phyloP scores from a whole-genome alignment of 1,139 yeast species.

The Trichomonascaceae sp. region DNA sequence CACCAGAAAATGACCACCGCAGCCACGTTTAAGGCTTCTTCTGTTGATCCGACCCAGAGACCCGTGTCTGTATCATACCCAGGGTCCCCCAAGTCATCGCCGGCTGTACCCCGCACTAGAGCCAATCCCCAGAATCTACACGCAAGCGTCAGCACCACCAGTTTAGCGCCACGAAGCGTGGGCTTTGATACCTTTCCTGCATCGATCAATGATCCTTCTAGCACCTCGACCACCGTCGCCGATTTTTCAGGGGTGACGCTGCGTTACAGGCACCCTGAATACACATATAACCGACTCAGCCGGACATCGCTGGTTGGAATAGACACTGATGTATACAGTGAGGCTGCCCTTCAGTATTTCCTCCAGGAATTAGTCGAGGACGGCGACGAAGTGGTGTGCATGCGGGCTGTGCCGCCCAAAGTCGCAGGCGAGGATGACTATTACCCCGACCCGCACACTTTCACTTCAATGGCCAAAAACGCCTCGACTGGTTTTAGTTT shows the following conservation, averaged over 20 bases:
- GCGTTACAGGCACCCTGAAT: conserved; percentile 44
- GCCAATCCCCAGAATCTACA: too few species aligned
- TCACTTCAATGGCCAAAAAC: conserved; percentile 8
- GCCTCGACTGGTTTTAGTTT: conserved; percentile 11
- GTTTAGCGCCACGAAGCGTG: neutral
- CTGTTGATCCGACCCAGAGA: too few species aligned
- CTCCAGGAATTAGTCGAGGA: conserved; percentile 48
- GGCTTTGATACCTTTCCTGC: neutral
- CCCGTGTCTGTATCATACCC: too few species aligned
- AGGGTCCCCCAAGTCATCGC: too few species aligned
- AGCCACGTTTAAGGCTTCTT: too few species aligned
- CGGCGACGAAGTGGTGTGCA: conserved; percentile 51
- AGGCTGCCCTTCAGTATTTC: conserved; percentile 52
- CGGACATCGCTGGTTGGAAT: conserved; percentile 53
- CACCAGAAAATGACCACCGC: too few species aligned
- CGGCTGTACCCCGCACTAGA: too few species aligned
- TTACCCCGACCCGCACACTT: conserved; percentile 10
- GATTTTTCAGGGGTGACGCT: conserved; percentile 36
- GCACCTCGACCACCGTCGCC: conserved; percentile 13
- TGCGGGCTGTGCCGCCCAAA: conserved; percentile 48
- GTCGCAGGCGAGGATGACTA: too few species aligned
- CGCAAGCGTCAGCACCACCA: too few species aligned
- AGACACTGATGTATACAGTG: conserved; percentile 43
- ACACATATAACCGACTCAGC: conserved; percentile 40
- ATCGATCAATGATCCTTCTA: neutral